A percentile compares a stretch with the other conserved stretches of the same genome.
Conservation (phyloP, 805 yeast species). For the Komagataella kurtzmanii region DNA sequence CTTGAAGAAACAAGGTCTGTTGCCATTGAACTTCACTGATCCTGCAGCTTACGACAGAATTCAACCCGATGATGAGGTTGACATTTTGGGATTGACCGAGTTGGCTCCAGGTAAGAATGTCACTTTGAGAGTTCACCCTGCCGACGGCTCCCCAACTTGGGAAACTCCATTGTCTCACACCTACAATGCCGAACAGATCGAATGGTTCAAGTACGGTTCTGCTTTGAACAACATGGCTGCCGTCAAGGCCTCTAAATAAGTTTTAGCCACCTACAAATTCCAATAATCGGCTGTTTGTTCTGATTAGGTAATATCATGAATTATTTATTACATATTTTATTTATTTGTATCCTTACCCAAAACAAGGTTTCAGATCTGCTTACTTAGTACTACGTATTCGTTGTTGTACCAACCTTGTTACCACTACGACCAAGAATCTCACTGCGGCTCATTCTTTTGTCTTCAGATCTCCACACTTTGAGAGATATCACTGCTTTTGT, state of each 20-base stretch:
- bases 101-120: constrained; percentile 91
- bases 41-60: constrained; percentile 89
- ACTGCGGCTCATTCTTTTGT: background rate
- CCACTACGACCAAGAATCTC: background rate
- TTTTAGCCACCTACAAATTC: background rate
- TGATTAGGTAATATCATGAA: background rate
- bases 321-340: background rate
- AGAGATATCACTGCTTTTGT: background rate
- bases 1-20: constrained; percentile 98
- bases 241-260: constrained; percentile 2
- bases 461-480: background rate
- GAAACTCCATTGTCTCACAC: constrained; percentile 89
- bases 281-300: background rate
- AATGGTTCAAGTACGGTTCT: constrained; percentile 98
- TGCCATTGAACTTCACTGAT: constrained; percentile 89
- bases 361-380: background rate
- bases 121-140: constrained; percentile 60
- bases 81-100: constrained; percentile 69
- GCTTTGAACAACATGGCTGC: constrained; percentile 84
- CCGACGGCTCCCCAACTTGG: constrained; percentile 67
- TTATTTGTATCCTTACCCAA: background rate
- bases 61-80: constrained; percentile 81
- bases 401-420: background rate
- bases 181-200: constrained; percentile 91
- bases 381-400: background rate